Conservation (phyloP, 2,329 filamentous ascomycete genomes). For the Phyllosticta citribraziliensis region DNA sequence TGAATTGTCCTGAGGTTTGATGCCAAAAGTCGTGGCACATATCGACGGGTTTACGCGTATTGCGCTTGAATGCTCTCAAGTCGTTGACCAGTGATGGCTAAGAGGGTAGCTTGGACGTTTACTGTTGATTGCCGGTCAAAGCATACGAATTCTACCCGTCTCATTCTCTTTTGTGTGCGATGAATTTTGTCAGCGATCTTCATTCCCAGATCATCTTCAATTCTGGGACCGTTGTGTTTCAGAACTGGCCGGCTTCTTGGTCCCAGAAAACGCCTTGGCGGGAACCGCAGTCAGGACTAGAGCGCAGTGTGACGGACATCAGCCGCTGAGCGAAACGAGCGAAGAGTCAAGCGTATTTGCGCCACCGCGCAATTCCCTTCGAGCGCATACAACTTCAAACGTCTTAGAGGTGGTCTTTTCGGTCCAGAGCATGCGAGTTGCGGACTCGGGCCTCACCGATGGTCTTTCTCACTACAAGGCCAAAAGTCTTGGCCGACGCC, state of each 20-base stretch:
- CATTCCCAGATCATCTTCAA: not conserved
- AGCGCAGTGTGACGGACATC: not conserved
- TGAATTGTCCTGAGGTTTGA: too few species aligned
- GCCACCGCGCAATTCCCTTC: not conserved
- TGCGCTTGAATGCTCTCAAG: too few species aligned
- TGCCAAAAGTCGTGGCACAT: too few species aligned
- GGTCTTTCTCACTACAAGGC: not conserved
- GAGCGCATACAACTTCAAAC: not conserved
- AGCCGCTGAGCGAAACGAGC: not conserved
- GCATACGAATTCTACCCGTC: not conserved
- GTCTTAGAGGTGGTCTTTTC: not conserved
- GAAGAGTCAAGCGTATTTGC: not conserved
- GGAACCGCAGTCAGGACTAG: not conserved
- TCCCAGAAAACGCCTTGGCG: not conserved
- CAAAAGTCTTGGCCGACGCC: not conserved
- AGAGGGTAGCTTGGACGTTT: too few species aligned
- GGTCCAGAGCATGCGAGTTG: not conserved
- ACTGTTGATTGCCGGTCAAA: not conserved
- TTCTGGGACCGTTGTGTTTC: not conserved
- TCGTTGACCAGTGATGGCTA: too few species aligned
- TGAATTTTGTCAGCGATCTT: not conserved
- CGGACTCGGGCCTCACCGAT: not conserved
- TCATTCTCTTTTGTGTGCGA: not conserved
- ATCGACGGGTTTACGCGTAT: too few species aligned
- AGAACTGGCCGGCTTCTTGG: not conserved